Base-by-base conservation (phyloP, 1,284 basidiomycete species). In the Omphalotus olearius region DNA sequence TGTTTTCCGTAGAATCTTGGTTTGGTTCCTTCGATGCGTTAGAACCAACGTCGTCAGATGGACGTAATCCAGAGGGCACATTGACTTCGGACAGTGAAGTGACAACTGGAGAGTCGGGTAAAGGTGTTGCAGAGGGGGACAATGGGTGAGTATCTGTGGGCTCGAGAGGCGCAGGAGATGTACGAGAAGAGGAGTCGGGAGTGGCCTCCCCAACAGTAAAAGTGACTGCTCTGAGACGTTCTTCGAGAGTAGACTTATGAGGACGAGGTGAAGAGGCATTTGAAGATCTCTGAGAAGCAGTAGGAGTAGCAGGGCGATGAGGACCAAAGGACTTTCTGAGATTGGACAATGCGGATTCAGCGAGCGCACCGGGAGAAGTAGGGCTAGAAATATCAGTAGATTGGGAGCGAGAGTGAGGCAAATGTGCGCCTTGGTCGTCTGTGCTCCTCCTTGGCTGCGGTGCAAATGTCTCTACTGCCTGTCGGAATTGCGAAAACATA, bases 401-500 rank as follows among this genome's bases (percentile, higher is more conserved):
- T 52, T 61, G 62, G 37, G 68, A 65, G 36, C 65, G 65, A 30
- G 66, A 59, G 47, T 51, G 40, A 20, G 47, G 18, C 10, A 38
- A 35, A 7, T 37, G 14, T 13, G 62, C 58, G 53, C 59, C 60
- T 39, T 62, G 55, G 47, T 68, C 66, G 43, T 74, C 71, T 44
- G 69, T 62, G 41, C 66, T 63, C 14, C 63, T 67, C 41, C 69
- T 69, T 48, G 65, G 66, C 42, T 69, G 67, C 54, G 76, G 75
- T 17, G 78, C 76, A 41, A 84, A 66, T 41, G 67, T 75, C 60
- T 84, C 82, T 17, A 84, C 78, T 52, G 78, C 79, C 51, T 77
- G 78, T 46, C 75, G 76, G 55, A 84, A 73, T 60, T 85, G 82
- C 46, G 79, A 85, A 59, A 90, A 82, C 79, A 88, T 86, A 26